Evolutionary conservation across 192 early-diverging fungal genomes (phyloP).

Genomic region (Coemansia sp.): DNA sequence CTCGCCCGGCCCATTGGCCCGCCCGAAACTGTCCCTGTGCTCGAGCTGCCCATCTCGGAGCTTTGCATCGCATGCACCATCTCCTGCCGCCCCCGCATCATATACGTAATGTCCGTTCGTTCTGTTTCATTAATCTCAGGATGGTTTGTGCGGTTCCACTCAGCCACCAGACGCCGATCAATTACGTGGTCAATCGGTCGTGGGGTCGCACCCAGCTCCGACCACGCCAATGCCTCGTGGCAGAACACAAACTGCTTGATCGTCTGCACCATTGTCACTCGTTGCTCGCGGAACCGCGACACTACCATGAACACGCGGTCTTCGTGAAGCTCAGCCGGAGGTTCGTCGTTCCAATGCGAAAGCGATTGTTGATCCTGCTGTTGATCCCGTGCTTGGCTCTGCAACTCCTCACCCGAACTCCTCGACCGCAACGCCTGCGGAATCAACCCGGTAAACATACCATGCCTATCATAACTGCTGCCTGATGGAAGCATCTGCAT

Average conservation of each 20-base stretch:
- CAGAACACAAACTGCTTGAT: conserved; percentile 79
- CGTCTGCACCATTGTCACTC: conserved; percentile 83
- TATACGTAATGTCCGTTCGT: conserved; percentile 32
- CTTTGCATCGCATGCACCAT: conserved; percentile 44
- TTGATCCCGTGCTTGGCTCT: background rate
- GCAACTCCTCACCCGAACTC: conserved; percentile 15
- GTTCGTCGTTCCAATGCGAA: conserved; percentile 25
- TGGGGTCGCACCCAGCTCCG: conserved; percentile 35
- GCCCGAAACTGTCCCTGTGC: background rate
- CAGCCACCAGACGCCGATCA: conserved; percentile 48
- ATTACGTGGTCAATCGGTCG: conserved; percentile 39
- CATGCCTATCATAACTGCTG: conserved; percentile 8
- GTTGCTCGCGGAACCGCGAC: conserved; percentile 69
- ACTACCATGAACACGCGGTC: conserved; percentile 68
- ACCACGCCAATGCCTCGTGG: conserved; percentile 75
- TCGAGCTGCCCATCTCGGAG: conserved; percentile 24
- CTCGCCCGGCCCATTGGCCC: conserved; percentile 28
- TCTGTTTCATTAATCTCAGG: conserved; percentile 22
- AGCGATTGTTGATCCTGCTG: conserved; percentile 19
- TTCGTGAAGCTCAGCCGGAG: conserved; percentile 32
- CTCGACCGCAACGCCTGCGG: conserved; percentile 42
- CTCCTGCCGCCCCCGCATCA: conserved; percentile 49
- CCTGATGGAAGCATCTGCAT: background rate
- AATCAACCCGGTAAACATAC: conserved; percentile 24
- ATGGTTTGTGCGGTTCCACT: conserved; percentile 50